Conservation (phyloP, 1,139 yeast genomes). For the Debaryomyces sp. region DNA sequence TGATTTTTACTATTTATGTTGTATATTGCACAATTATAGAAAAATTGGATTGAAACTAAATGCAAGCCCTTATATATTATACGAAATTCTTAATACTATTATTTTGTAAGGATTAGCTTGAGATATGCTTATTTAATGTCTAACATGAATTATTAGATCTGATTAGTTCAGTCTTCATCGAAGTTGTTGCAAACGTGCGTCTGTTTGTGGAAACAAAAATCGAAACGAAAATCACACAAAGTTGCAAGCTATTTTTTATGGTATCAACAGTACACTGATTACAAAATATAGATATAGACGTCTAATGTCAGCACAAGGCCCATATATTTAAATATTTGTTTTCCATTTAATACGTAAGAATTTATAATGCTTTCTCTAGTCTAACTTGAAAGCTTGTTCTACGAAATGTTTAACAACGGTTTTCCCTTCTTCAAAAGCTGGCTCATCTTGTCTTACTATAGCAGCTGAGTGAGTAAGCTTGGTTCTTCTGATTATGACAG, state of each 20-base stretch:
- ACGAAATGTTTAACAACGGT: conserved; percentile 68
- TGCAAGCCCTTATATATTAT: background rate
- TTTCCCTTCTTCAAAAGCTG: conserved; percentile 66
- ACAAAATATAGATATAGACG: background rate
- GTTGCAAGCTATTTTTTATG: too few relatives aligned
- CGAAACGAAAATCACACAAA: background rate
- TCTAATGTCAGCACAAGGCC: background rate
- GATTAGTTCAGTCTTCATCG: background rate
- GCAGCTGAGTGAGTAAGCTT: conserved; percentile 80
- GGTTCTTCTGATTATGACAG: conserved; percentile 67
- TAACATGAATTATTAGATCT: background rate
- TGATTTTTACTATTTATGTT: background rate
- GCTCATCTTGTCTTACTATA: conserved; percentile 61
- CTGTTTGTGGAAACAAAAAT: background rate
- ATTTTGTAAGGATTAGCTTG: background rate
- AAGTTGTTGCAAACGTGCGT: background rate
- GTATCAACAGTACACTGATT: too few relatives aligned
- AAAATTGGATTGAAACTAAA: background rate
- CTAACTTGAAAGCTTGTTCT: conserved; percentile 31
- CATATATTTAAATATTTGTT: background rate
- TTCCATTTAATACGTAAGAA: background rate
- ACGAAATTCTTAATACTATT: background rate
- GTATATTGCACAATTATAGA: background rate
- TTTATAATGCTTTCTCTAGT: background rate
- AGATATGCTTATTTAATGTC: too few relatives aligned